Percentiles rank a stretch among this genome's conserved stretches.
Conservation (phyloP, 768 basidiomycete species). For the Dentipellis sp. region DNA sequence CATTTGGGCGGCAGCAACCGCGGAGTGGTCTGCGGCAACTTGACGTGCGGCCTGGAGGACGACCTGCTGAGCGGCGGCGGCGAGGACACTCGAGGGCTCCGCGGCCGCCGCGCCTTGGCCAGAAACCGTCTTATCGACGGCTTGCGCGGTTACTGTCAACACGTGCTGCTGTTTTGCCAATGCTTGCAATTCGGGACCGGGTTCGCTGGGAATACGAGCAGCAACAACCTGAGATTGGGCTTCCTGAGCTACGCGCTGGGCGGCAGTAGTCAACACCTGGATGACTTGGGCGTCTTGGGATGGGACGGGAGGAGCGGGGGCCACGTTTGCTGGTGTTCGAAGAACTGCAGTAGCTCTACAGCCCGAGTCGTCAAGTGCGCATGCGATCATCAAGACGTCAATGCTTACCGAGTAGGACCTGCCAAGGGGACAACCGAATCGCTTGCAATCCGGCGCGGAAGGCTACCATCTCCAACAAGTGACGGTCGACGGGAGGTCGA, state of each 20-base stretch:
- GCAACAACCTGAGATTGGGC: constrained; percentile 60
- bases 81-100: constrained; percentile 46
- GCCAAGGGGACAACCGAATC: constrained; percentile 30
- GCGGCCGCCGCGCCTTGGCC: constrained; percentile 32
- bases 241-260: constrained; percentile 69
- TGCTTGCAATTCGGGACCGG: constrained; percentile 45
- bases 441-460: constrained; percentile 30
- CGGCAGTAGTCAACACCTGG: constrained; percentile 67
- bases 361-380: neutral
- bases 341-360: constrained; percentile 13
- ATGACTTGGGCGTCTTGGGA: constrained; percentile 64
- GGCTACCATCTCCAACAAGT: constrained; percentile 28
- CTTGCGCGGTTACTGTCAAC: constrained; percentile 60
- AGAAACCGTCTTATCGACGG: constrained; percentile 61
- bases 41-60: constrained; percentile 69
- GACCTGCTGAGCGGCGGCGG: constrained; percentile 72
- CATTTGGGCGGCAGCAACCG: constrained; percentile 30
- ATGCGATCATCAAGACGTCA: constrained; percentile 9
- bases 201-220: constrained; percentile 33
- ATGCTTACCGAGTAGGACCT: constrained; percentile 20
- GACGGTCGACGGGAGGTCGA: constrained; percentile 36
- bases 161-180: constrained; percentile 79
- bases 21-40: constrained; percentile 42
- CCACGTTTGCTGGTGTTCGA: constrained; percentile 23
- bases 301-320: constrained; percentile 23